A percentile compares a stretch with the other conserved stretches of the same genome.
phyloP scores from a whole-genome alignment of 345 rosid genomes.

The Nephelium lappaceum region DNA sequence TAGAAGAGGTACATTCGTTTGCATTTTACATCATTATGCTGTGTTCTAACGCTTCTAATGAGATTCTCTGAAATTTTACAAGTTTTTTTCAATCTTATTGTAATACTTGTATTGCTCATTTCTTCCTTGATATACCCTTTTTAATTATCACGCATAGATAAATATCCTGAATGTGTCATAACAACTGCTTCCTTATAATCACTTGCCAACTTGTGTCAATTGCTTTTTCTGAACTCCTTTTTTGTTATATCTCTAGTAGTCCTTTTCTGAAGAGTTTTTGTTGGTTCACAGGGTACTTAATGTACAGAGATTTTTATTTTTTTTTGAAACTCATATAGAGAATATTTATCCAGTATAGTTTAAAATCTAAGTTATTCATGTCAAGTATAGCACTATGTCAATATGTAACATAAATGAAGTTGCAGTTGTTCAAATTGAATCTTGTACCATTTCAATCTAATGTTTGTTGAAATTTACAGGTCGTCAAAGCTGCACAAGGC shows the following conservation, averaged over 20 bases:
- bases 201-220: background rate
- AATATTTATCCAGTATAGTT: background rate
- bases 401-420: background rate
- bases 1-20: conserved; percentile 74
- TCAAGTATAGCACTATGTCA: background rate
- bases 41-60: background rate
- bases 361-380: background rate
- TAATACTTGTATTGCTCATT: background rate
- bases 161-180: background rate
- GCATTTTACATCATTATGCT: background rate
- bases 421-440: background rate
- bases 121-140: background rate
- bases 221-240: background rate
- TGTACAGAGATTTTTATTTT: too few relatives aligned
- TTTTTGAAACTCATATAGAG: too few relatives aligned
- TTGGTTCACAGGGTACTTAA: background rate
- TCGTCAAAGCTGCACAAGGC: conserved; percentile 87
- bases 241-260: background rate
- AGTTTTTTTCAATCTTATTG: background rate
- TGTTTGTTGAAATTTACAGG: conserved; percentile 43
- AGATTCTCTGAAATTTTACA: background rate
- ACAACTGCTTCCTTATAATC: background rate
- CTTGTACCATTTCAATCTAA: background rate
- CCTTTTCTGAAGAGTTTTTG: background rate
- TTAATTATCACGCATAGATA: background rate